Base-by-base conservation (phyloP, 345 rosid species). In the Camelina sativa region DNA sequence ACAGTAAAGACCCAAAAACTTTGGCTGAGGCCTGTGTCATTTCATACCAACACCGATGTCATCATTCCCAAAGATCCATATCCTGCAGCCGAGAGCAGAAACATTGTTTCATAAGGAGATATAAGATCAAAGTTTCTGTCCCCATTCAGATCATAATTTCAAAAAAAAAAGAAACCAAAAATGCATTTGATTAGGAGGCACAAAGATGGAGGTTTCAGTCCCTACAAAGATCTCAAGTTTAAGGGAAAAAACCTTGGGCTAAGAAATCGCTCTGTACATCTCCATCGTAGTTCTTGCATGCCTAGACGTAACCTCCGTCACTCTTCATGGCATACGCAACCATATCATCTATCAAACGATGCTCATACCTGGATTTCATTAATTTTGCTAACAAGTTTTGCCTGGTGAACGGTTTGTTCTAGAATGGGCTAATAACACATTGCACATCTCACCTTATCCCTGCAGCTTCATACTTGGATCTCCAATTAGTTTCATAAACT, bases 191-290 rank as follows among this genome's bases (percentile, higher is more conserved):
- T 53, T 8, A 59, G 13, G 19, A 11, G 17, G 38, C 37, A 69
- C 54, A 61, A 46, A 34, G 57, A 47, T 17, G 28, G 6, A 65
- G 23, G 35, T 65, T 40, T 11, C 41, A 25, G 53, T 19, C 68
- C 28, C 58, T 37, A 51, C 41, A 13, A 6, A 73, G 71, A 54
- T 63, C 62, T 35, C 28, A 64, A 59, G 30, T 20, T 52, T 16
- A 46, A 44, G 56, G 11, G 40, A n/a, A 37, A 48, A 35, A 72
- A 90, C 98, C 97, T 90, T 94, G 97, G 74, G 98, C 96, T 72
- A 94, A 83, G 86, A 91, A 91, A 84, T 94, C 98, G 81, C 97
- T 93, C 84, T 93, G 98, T 63, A 93, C 97, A 84, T 93, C 98
- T 53, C 98, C 98, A 81, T 93, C 98, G 76, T 93, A 93, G 80